phyloP scores from a whole-genome alignment of 768 basidiomycete genomes.

The Suillus subalutaceus region DNA sequence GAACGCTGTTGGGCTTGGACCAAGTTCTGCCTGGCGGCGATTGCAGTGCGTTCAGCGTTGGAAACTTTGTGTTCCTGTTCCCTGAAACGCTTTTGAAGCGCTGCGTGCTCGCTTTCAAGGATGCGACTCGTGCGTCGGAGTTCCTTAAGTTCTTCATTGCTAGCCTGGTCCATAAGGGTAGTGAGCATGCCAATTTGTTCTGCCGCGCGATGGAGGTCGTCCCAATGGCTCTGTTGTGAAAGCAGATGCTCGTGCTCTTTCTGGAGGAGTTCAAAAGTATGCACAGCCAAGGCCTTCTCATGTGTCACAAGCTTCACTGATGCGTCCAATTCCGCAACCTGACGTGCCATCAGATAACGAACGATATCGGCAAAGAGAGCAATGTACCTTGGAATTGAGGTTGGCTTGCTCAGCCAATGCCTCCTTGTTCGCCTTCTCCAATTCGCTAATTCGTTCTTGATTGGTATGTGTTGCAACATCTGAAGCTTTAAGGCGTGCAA shows the following conservation, averaged over 20 bases:
- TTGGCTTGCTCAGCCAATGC: slow-evolving; percentile 55
- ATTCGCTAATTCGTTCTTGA: slow-evolving; percentile 58
- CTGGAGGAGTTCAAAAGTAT: slow-evolving; percentile 55
- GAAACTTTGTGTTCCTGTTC: slow-evolving; percentile 67
- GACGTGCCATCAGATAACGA: slow-evolving; percentile 13
- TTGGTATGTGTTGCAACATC: slow-evolving; percentile 66
- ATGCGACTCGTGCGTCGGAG: slow-evolving; percentile 55
- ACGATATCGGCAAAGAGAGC: slow-evolving; percentile 3
- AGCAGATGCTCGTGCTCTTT: slow-evolving; percentile 61
- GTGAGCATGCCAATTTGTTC: slow-evolving; percentile 76
- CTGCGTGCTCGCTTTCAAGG: slow-evolving; percentile 67
- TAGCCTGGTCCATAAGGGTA: slow-evolving; percentile 59
- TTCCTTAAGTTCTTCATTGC: slow-evolving; percentile 75
- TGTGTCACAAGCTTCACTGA: slow-evolving; percentile 57
- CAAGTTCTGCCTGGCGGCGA: slow-evolving; percentile 62
- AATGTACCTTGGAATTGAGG: slow-evolving; percentile 61
- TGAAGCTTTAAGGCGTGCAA: slow-evolving; percentile 71
- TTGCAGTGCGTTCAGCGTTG: slow-evolving; percentile 63
- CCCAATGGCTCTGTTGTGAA: slow-evolving; percentile 76
- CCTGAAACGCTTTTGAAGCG: slow-evolving; percentile 71
- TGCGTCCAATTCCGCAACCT: slow-evolving; percentile 67
- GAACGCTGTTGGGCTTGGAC: slow-evolving; percentile 77
- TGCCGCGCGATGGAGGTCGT: slow-evolving; percentile 67
- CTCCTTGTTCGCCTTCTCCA: slow-evolving; percentile 66
- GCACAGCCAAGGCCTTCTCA: slow-evolving; percentile 62